Conservation (phyloP, 2,329 filamentous ascomycete genomes). For the Cercospora beticola region DNA sequence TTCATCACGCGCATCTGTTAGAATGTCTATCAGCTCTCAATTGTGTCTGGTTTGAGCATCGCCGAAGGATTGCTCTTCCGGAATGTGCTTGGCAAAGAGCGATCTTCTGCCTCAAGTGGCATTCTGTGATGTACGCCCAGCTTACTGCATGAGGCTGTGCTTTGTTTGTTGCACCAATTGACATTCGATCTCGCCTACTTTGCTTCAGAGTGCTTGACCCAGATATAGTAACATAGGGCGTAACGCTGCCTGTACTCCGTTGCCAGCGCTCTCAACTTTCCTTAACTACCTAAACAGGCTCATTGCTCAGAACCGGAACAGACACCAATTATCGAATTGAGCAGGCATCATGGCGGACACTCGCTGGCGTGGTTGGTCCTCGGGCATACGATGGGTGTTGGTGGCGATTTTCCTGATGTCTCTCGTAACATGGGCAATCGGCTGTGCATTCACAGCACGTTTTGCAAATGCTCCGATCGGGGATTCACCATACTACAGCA, state of each 20-base stretch:
- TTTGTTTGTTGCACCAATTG: neutral
- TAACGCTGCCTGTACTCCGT: neutral
- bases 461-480: neutral
- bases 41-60: neutral
- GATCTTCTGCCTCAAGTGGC: neutral
- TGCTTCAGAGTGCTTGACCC: neutral
- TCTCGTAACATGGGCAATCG: constrained; percentile 3
- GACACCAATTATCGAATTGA: too few species aligned
- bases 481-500: neutral
- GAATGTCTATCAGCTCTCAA: neutral
- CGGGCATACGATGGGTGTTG: neutral
- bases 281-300: neutral
- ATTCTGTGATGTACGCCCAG: constrained; percentile 4
- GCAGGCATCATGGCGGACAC: constrained; percentile 1
- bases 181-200: too few species aligned
- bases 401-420: neutral
- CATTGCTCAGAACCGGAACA: neutral
- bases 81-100: constrained; percentile 1
- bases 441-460: constrained; percentile 3
- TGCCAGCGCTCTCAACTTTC: neutral
- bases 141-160: neutral
- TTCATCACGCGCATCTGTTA: neutral
- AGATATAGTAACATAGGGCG: neutral
- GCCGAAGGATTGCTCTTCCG: neutral
- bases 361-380: constrained; percentile 6